Evolutionary conservation across 2,329 filamentous ascomycete species (phyloP).

Genomic region (Fusarium solani-melongenae): DNA sequence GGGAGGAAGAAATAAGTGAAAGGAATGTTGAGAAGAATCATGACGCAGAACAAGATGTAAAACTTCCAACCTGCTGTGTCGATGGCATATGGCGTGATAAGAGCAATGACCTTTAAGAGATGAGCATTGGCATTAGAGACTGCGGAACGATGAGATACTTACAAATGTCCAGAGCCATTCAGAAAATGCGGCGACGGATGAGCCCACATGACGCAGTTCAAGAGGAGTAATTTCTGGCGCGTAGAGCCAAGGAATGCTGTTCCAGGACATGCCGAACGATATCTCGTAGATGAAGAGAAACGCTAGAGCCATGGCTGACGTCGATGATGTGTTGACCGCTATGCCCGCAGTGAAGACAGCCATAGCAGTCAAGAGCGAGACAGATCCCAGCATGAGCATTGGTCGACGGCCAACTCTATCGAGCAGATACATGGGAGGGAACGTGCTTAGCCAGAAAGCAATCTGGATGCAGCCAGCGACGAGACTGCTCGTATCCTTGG

Average conservation of each 20-base stretch:
- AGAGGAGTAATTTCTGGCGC: background rate
- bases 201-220: background rate
- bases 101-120: background rate
- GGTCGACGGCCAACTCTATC: background rate
- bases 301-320: background rate
- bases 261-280: background rate
- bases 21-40: background rate
- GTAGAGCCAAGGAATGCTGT: background rate
- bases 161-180: background rate
- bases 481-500: background rate
- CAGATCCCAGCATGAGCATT: background rate
- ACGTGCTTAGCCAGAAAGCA: background rate
- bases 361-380: background rate
- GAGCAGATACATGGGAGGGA: background rate
- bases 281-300: background rate
- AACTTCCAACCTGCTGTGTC: background rate
- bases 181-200: background rate
- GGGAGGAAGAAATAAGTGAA: background rate
- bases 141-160: background rate
- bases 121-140: background rate
- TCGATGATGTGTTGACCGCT: background rate
- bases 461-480: background rate
- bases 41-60: background rate
- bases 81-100: background rate
- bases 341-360: background rate